Percentiles rank a stretch among this genome's conserved stretches.
phyloP scores from a whole-genome alignment of 2,329 filamentous ascomycete species.

The Exutisphaerella laricina region DNA sequence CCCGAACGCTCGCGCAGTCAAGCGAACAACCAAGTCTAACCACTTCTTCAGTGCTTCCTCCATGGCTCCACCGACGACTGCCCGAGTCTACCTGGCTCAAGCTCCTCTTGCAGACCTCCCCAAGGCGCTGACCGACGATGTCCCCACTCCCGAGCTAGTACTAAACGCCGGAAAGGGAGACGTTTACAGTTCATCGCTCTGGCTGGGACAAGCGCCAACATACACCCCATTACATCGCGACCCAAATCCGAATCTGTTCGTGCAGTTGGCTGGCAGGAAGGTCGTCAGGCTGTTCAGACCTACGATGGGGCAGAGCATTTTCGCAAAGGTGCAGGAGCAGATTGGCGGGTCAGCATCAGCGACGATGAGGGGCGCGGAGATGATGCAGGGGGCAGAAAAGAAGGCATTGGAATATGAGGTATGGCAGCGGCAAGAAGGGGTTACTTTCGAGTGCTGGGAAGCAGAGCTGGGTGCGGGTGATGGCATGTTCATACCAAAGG shows the following conservation, averaged over 20 bases:
- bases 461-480: slow-evolving; percentile 57
- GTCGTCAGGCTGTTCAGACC: slow-evolving; percentile 66
- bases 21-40: slow-evolving; percentile 21
- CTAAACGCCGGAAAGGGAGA: slow-evolving; percentile 64
- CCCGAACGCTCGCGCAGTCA: slow-evolving; percentile 23
- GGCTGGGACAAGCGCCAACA: slow-evolving; percentile 81
- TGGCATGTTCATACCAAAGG: slow-evolving; percentile 70
- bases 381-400: slow-evolving; percentile 81
- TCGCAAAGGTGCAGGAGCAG: slow-evolving; percentile 46
- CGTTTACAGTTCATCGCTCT: slow-evolving; percentile 80
- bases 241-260: slow-evolving; percentile 89
- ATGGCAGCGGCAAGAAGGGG: slow-evolving; percentile 49
- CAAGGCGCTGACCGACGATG: slow-evolving; percentile 52
- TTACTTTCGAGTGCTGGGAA: slow-evolving; percentile 20
- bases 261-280: slow-evolving; percentile 73
- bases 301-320: slow-evolving; percentile 57
- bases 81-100: slow-evolving; percentile 78
- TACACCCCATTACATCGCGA: slow-evolving; percentile 89
- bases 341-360: slow-evolving; percentile 38
- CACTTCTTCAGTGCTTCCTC: slow-evolving; percentile 26
- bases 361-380: slow-evolving; percentile 69
- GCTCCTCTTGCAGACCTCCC: slow-evolving; percentile 67
- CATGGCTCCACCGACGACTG: slow-evolving; percentile 19
- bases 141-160: slow-evolving; percentile 64
- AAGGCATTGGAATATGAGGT: slow-evolving; percentile 60